Evolutionary conservation across 768 basidiomycete genomes (phyloP).

Genomic region (Boletus eberwhitei): DNA sequence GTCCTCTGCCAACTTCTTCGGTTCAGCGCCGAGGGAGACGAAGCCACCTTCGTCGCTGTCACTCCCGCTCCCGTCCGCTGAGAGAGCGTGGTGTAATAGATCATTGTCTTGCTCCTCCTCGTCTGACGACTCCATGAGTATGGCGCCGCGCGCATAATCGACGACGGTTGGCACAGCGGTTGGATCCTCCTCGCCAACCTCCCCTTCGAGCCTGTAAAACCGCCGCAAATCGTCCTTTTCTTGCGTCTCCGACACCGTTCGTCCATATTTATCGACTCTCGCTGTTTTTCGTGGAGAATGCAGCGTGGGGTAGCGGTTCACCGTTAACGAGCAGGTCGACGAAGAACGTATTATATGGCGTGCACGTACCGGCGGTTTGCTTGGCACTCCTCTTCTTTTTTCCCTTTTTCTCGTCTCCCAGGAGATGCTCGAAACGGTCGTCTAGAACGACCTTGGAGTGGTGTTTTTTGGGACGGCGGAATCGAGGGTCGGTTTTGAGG

Average conservation of each 20-base stretch:
- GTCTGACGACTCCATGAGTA: conserved; percentile 83
- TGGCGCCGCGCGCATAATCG: conserved; percentile 90
- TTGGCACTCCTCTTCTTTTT: conserved; percentile 35
- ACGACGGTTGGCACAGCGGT: conserved; percentile 32
- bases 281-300: conserved; percentile 28
- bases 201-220: conserved; percentile 71
- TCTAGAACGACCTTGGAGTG: conserved; percentile 84
- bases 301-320: not conserved
- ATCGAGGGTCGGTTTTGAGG: conserved; percentile 88
- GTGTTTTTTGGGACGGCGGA: conserved; percentile 79
- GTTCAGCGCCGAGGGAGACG: conserved; percentile 48
- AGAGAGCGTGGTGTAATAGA: not conserved
- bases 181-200: conserved; percentile 26
- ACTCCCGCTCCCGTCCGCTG: conserved; percentile 41
- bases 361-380: conserved; percentile 24
- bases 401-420: conserved; percentile 46
- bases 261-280: conserved; percentile 88
- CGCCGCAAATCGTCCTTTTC: conserved; percentile 73
- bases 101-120: conserved; percentile 51
- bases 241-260: conserved; percentile 60
- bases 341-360: not conserved
- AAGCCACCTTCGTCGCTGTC: conserved; percentile 48
- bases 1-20: conserved; percentile 22
- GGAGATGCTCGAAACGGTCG: conserved; percentile 83
- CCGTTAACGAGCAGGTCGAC: not conserved